Base-by-base conservation (phyloP, 148 eudicot species). In the Vaccinium macrocarpon region DNA sequence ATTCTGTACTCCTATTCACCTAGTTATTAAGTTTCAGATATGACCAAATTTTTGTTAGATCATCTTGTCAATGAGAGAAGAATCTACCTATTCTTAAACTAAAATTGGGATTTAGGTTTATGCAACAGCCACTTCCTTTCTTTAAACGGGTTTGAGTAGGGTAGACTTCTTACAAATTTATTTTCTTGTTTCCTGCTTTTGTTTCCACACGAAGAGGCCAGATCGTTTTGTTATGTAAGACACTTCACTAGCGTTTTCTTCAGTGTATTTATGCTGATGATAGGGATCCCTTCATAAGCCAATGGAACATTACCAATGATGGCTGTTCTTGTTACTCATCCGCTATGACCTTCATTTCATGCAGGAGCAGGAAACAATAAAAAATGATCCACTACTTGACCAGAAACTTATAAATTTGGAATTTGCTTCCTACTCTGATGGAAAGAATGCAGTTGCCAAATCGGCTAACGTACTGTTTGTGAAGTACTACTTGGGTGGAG, bases 381-480 rank as follows among this genome's bases (percentile, higher is more conserved):
- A 18, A 74, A 46, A 74, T 46, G 52, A n/a, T 48, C 56, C 27
- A 49, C 79, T 49, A 21, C 56, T 76, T 76, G 79, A 76, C 3
- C 55, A 48, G 48, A 48, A 49, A 12, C 56, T n/a, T 49, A 49
- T 74, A 16, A 74, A 19, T 42, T 19, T 74, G 78, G 78, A 74
- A 42, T 74, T 74, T 74, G 51, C 51, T 74, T 74, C 78, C 14
- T 74, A 74, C 51, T 74, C 78, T 74, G 78, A 74, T 74, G 78
- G 55, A 35, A 97, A 93, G 88, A 92, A 90, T 91, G 96, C 91
- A 29, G 88, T 97, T 23, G 94, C 88, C 79, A 92, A 90, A 92
- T 97, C 99, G 32, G 97, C 96, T 66, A 94, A 93, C 88, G 79
- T 87, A 48, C 92, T 97, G 74, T 91, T 91, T 81, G 52, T 49